phyloP scores from a whole-genome alignment of 495 filamentous ascomycete genomes.

The Halenospora varia region DNA sequence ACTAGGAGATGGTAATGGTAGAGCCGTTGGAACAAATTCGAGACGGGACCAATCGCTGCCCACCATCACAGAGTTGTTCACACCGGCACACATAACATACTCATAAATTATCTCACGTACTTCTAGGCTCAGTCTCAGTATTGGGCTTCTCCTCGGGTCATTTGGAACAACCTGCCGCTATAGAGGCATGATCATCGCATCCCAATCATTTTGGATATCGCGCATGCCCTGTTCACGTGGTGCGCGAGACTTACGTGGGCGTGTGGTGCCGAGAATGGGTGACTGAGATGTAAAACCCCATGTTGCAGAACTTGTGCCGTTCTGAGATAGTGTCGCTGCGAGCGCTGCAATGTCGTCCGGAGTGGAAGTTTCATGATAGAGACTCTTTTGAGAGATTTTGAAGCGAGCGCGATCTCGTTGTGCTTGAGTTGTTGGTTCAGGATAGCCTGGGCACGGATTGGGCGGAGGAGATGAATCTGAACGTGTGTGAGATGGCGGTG shows the following conservation, averaged over 20 bases:
- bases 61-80: conserved; percentile 7
- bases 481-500: background rate
- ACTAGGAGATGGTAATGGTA: too few species aligned
- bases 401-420: background rate
- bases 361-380: background rate
- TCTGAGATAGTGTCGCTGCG: background rate
- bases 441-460: background rate
- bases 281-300: background rate
- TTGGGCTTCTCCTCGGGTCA: background rate
- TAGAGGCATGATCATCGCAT: background rate
- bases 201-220: background rate
- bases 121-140: conserved; percentile 14
- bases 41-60: conserved; percentile 9
- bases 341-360: background rate
- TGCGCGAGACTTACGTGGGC: background rate
- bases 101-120: conserved; percentile 20
- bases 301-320: background rate
- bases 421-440: background rate
- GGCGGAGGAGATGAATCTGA: background rate
- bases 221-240: background rate
- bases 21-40: background rate
- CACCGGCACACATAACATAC: conserved; percentile 5
- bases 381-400: background rate
- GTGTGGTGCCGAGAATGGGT: background rate
- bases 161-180: background rate